Conservation (phyloP, 257 asterid genomes). For the Nicotiana noctiflora region DNA sequence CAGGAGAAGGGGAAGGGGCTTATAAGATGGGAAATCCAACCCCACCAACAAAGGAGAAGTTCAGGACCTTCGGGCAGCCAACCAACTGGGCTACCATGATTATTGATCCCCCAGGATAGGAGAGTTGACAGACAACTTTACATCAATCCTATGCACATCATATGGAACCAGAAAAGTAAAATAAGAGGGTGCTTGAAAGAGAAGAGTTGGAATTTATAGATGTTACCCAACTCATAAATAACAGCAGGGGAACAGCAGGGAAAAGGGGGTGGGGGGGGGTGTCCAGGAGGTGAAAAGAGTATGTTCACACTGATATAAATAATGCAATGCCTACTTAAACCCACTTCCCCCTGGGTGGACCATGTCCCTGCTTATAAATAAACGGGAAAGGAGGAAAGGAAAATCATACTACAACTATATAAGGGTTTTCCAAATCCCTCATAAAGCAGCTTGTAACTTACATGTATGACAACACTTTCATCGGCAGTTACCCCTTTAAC, state of each 20-base stretch:
- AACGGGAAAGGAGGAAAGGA: background rate
- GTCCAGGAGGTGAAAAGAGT: slow-evolving; percentile 3
- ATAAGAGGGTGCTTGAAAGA: background rate
- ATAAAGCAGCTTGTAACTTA: slow-evolving; percentile 28
- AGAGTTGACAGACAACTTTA: background rate
- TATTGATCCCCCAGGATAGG: background rate
- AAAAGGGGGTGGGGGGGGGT: too few species aligned
- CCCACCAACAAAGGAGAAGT: background rate
- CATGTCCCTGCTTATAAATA: background rate
- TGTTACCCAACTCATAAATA: background rate
- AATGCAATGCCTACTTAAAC: background rate
- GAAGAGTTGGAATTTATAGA: background rate
- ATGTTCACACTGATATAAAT: background rate
- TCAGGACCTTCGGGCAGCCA: background rate
- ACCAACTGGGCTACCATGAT: background rate
- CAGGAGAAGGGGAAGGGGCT: background rate
- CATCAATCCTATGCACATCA: background rate
- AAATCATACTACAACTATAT: background rate
- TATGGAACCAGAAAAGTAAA: background rate
- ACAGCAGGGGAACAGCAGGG: background rate
- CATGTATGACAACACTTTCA: slow-evolving; percentile 84
- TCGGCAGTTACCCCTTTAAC: slow-evolving; percentile 94
- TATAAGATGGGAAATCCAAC: background rate
- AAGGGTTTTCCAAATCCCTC: background rate
- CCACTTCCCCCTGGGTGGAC: background rate